Percentiles rank a stretch among this genome's conserved stretches.
phyloP scores from a whole-genome alignment of 129 eudicot species.

The Flaveria robusta region DNA sequence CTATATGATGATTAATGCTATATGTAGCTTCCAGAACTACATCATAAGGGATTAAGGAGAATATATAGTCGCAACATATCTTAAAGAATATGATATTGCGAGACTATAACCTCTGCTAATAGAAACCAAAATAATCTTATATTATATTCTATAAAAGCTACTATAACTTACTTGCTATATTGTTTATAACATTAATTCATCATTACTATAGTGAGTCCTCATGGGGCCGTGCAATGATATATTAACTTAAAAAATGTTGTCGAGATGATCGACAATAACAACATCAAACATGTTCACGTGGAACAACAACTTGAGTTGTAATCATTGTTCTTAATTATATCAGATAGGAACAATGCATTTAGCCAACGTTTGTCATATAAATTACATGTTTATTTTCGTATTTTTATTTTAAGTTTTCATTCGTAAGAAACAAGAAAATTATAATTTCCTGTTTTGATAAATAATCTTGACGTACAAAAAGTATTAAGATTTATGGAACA shows the following conservation, averaged over 20 bases:
- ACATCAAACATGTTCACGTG: conserved; percentile 29
- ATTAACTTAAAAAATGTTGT: conserved; percentile 9
- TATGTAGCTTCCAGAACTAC: not conserved
- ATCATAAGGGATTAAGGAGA: not conserved
- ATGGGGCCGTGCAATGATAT: conserved; percentile 2
- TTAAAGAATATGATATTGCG: not conserved
- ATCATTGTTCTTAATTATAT: conserved; percentile 4
- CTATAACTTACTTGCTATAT: not conserved
- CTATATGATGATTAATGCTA: too few species aligned
- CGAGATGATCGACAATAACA: not conserved
- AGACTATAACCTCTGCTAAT: not conserved
- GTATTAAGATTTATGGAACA: not conserved
- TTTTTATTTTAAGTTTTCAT: not conserved
- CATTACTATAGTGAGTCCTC: not conserved
- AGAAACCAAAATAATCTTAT: not conserved
- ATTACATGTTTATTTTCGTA: not conserved
- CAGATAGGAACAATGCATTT: not conserved
- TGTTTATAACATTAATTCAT: not conserved
- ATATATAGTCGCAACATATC: not conserved
- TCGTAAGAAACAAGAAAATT: not conserved
- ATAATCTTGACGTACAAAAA: not conserved
- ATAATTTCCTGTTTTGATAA: not conserved
- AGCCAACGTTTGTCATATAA: not conserved
- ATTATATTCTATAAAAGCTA: not conserved
- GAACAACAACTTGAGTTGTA: not conserved